Evolutionary conservation across 1,139 yeast genomes (phyloP).

Genomic region (Lodderomyces metapsilosis): DNA sequence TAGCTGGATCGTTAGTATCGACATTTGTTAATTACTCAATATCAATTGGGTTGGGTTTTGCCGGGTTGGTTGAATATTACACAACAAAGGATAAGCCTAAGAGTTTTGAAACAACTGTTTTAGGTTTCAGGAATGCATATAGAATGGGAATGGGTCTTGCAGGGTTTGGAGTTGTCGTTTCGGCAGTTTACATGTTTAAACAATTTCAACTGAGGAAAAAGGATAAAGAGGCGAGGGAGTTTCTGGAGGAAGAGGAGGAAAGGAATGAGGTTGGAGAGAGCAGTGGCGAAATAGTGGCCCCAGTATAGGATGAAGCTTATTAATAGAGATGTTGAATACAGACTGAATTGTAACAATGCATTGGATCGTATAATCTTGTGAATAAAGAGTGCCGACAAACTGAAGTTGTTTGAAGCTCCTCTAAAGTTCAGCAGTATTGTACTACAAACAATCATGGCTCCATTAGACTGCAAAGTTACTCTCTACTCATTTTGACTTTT

Average conservation of each 20-base stretch:
- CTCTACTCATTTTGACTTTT: no score
- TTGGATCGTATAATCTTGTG: no score
- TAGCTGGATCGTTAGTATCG: constrained; percentile 62
- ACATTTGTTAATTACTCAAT: constrained; percentile 64
- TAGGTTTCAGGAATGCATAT: constrained; percentile 45
- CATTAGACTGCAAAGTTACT: no score
- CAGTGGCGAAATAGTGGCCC: background rate
- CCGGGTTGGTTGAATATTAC: constrained; percentile 57
- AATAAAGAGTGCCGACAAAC: no score
- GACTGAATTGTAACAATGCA: no score
- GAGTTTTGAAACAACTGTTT: constrained; percentile 22
- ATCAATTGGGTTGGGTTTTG: constrained; percentile 61
- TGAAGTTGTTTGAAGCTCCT: no score
- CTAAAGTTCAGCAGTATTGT: no score
- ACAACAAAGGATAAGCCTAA: constrained; percentile 26
- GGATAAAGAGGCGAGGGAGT: constrained; percentile 1
- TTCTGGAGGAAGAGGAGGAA: background rate
- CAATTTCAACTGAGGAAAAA: constrained; percentile 11
- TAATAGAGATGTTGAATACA: background rate
- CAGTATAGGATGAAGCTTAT: background rate
- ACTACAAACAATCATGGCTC: no score
- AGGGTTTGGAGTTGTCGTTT: constrained; percentile 41
- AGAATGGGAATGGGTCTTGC: constrained; percentile 53
- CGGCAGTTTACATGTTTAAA: constrained; percentile 18
- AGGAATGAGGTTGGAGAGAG: background rate